Evolutionary conservation across 2,329 filamentous ascomycete genomes (phyloP).

Genomic region (Apiospora sp.): DNA sequence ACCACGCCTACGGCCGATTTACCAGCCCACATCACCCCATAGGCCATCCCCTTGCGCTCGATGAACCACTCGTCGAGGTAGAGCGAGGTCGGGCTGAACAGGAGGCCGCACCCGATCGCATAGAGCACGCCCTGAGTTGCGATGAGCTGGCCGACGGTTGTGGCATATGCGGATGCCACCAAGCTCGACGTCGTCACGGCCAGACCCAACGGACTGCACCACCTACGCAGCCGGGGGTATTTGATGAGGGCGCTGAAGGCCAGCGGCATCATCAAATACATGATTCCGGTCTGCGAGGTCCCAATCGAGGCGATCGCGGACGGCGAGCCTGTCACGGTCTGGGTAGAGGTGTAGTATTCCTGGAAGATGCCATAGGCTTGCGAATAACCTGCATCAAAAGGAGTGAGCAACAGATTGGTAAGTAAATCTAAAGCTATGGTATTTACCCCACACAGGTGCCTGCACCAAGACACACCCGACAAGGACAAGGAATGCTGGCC

Average conservation of each 20-base stretch:
- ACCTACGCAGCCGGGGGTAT: background rate
- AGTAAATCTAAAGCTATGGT: background rate
- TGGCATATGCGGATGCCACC: conserved; percentile 28
- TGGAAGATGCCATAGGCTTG: background rate
- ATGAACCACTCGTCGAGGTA: conserved; percentile 68
- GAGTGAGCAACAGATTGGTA: background rate
- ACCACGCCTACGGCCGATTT: conserved; percentile 59
- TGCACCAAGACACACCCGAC: background rate
- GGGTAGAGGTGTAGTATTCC: conserved; percentile 7
- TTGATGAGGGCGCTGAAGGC: background rate
- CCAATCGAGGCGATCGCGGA: background rate
- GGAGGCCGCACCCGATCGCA: conserved; percentile 63
- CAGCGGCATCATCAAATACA: conserved; percentile 58
- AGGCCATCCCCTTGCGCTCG: conserved; percentile 63
- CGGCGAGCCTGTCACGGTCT: background rate
- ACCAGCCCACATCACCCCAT: conserved; percentile 70
- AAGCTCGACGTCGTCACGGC: conserved; percentile 26
- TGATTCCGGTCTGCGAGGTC: conserved; percentile 58
- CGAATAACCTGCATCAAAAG: background rate
- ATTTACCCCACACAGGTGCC: conserved; percentile 6
- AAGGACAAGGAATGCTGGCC: background rate
- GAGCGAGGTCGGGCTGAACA: conserved; percentile 54
- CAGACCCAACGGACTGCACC: conserved; percentile 41
- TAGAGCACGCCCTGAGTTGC: conserved; percentile 68
- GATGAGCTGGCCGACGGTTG: conserved; percentile 54